phyloP scores from a whole-genome alignment of 345 rosid species.

The Aethionema arabicum region DNA sequence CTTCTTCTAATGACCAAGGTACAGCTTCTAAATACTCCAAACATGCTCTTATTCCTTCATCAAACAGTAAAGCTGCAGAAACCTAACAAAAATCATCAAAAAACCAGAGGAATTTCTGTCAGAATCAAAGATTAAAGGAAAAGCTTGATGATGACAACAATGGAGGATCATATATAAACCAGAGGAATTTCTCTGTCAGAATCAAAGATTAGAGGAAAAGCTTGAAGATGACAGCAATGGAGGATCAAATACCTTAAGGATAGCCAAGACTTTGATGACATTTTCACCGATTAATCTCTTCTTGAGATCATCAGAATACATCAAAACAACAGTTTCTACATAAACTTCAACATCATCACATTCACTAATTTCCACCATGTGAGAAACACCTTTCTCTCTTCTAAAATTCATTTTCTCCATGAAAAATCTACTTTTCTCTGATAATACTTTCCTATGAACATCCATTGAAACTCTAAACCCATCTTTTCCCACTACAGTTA shows the following conservation, averaged over 20 bases:
- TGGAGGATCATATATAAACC: too few relatives aligned
- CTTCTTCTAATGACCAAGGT: conserved; percentile 90
- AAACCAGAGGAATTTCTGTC: neutral
- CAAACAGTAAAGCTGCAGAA: conserved; percentile 73
- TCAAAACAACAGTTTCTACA: conserved; percentile 80
- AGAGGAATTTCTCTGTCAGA: too few relatives aligned
- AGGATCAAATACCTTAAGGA: conserved; percentile 70
- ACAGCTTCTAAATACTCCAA: conserved; percentile 86
- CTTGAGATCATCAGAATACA: conserved; percentile 79
- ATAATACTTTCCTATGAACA: conserved; percentile 66
- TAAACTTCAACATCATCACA: conserved; percentile 91
- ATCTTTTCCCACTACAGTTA: conserved; percentile 71
- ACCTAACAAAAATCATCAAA: conserved; percentile 47
- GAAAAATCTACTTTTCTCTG: conserved; percentile 78
- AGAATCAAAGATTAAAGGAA: neutral
- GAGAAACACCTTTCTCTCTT: conserved; percentile 57
- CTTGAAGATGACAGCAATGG: too few relatives aligned
- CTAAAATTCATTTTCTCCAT: conserved; percentile 57
- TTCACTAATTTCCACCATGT: conserved; percentile 88
- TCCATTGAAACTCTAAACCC: conserved; percentile 71
- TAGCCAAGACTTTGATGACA: conserved; percentile 67
- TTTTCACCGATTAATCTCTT: conserved; percentile 70
- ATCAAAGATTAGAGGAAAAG: too few relatives aligned
- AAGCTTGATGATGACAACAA: too few relatives aligned
- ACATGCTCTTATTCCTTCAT: conserved; percentile 66